These are phyloP conservation scores for Conringia planisiliqua DNA, from an alignment of 345 rosid species.

Conservation along the genomic window DNA sequence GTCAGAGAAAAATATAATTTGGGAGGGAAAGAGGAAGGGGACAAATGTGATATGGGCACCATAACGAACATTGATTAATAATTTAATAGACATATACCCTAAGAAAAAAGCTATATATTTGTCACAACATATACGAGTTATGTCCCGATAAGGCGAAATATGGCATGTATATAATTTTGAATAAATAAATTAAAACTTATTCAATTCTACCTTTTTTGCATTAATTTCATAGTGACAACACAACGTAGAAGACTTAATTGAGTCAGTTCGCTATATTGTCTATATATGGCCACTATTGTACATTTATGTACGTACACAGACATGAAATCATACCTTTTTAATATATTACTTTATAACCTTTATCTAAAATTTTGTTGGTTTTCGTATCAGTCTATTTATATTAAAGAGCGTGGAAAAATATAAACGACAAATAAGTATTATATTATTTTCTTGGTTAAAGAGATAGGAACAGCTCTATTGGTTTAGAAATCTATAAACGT, in stretches of 20 bases:
- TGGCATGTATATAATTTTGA: neutral
- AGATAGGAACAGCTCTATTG: too few species aligned
- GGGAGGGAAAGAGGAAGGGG: neutral
- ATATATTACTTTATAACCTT: neutral
- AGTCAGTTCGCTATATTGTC: slow-evolving; percentile 29
- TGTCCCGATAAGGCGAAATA: slow-evolving; percentile 24
- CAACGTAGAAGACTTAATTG: slow-evolving; percentile 31
- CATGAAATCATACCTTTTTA: slow-evolving; percentile 5
- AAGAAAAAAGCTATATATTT: slow-evolving; percentile 10
- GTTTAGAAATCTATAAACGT: too few species aligned
- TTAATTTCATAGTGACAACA: slow-evolving; percentile 28
- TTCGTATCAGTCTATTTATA: neutral
- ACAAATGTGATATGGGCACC: slow-evolving; percentile 31
- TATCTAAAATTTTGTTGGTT: neutral
- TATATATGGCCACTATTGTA: slow-evolving; percentile 21
- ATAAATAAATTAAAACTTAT: neutral
- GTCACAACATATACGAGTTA: slow-evolving; percentile 33
- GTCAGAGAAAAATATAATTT: neutral
- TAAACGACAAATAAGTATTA: neutral
- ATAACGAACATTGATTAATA: slow-evolving; percentile 20
- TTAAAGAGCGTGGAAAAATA: neutral
- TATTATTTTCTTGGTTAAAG: neutral
- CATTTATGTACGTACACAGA: slow-evolving; percentile 24
- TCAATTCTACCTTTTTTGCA: slow-evolving; percentile 13
- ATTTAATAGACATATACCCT: neutral